Evolutionary conservation across 495 filamentous ascomycete genomes (phyloP).

Genomic region (Aspergillus olivimuriae): DNA sequence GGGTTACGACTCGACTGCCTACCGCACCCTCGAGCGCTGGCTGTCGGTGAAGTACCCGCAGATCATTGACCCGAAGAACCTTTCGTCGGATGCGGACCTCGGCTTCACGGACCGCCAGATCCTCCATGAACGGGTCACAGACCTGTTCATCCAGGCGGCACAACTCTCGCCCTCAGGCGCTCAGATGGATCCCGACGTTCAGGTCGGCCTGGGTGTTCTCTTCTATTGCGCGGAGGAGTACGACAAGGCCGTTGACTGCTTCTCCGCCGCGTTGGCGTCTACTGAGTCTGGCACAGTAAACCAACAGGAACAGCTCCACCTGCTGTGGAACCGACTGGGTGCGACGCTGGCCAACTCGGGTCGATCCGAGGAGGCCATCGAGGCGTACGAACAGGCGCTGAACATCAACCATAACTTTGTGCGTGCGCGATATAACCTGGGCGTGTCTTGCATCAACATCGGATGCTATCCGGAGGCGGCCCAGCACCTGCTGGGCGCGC

Average conservation of each 20-base stretch:
- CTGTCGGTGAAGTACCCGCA: constrained; percentile 84
- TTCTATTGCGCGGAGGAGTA: constrained; percentile 98
- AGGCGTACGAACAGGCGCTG: constrained; percentile 89
- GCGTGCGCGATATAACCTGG: constrained; percentile 92
- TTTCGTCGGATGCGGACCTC: constrained; percentile 65
- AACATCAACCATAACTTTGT: constrained; percentile 91
- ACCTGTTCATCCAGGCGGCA: constrained; percentile 85
- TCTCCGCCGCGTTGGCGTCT: constrained; percentile 77
- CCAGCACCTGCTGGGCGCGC: constrained; percentile 84
- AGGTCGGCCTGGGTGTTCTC: constrained; percentile 92
- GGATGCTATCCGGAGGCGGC: constrained; percentile 90
- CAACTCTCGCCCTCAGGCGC: constrained; percentile 81
- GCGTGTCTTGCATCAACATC: constrained; percentile 95
- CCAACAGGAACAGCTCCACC: constrained; percentile 69
- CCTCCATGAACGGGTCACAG: constrained; percentile 83
- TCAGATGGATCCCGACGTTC: constrained; percentile 95
- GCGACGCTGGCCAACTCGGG: constrained; percentile 94
- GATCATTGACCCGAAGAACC: constrained; percentile 59
- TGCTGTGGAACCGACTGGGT: constrained; percentile 96
- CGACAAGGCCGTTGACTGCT: constrained; percentile 98
- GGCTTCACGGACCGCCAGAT: constrained; percentile 89
- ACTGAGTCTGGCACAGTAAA: constrained; percentile 74
- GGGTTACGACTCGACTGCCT: constrained; percentile 93
- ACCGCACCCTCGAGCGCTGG: constrained; percentile 96
- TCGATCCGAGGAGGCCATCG: constrained; percentile 89